Base-by-base conservation (phyloP, 306 rosid genomes). In the Luffa acutangula region DNA sequence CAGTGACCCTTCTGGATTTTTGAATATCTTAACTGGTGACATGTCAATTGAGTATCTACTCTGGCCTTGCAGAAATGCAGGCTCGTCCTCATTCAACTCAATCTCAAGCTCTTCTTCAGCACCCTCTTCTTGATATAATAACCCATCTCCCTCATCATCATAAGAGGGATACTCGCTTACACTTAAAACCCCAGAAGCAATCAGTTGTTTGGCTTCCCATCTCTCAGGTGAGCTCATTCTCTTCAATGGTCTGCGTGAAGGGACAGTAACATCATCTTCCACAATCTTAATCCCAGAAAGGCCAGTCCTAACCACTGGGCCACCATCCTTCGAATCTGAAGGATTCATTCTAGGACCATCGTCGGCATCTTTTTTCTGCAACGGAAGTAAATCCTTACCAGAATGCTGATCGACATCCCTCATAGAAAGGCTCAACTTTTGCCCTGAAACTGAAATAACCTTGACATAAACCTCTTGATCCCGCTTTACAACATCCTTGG, bases 1-100 rank as follows among this genome's bases (percentile, higher is more conserved):
- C 83, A 93, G 73, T 57, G 97, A 91, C 14, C 96, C 96, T 87
- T 93, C 97, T 9, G 97, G 94, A 85, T 93, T 93, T 87, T 93
- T 93, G 73, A 93, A 93, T 46, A 93, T 93, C 84, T 93, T 93
- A 77, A 93, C 97, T 51, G 98, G 98, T 49, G 98, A 93, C 98
- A 93, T 89, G 77, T 93, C 98, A 79, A 81, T 85, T 0, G 98
- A 88, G 81, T 91, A 88, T 66, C 98, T 86, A 75, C 90, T 93
- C 86, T 91, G 96, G 69, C 98, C 98, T 31, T 91, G 90, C 89
- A 93, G 81, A 83, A 93, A 93, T 4, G 89, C 91, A 9, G 98
- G 98, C 74, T 93, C 98, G 76, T 93, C 98, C 52, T 91, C 97
- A 78, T 93, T 93, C 85, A 93, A 10, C 86, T 93, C 98, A n/a